Evolutionary conservation across 106 monocot species (phyloP).

Genomic region (Dendrobium chrysotoxum): DNA sequence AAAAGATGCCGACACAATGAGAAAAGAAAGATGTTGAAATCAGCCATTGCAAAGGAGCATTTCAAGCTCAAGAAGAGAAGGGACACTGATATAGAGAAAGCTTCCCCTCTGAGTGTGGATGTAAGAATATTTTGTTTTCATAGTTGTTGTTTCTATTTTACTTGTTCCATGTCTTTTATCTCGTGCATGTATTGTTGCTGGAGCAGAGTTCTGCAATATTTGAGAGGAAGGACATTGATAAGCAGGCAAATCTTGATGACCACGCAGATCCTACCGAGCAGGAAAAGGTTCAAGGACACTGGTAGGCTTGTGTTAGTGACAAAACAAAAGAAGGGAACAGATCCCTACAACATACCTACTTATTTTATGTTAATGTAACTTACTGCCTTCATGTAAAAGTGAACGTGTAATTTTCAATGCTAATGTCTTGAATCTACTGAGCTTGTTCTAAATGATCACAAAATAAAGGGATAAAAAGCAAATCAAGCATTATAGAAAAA

Average conservation of each 20-base stretch:
- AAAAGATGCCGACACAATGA: background rate
- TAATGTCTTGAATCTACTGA: too few species aligned
- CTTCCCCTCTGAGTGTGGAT: background rate
- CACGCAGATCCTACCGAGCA: background rate
- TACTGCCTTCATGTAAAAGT: too few species aligned
- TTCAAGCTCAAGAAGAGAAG: background rate
- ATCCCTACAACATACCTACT: too few species aligned
- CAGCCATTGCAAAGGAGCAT: background rate
- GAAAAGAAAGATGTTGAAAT: background rate
- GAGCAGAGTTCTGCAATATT: background rate
- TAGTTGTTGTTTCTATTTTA: background rate
- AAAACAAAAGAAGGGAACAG: too few species aligned
- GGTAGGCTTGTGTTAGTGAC: too few species aligned
- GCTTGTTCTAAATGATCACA: too few species aligned
- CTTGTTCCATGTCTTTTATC: background rate
- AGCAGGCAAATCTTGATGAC: slow-evolving; percentile 4
- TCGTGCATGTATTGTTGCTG: too few species aligned
- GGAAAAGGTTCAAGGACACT: too few species aligned
- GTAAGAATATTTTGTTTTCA: background rate
- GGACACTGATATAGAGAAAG: background rate
- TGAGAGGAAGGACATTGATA: background rate
- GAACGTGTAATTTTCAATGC: too few species aligned
- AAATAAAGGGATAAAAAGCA: too few species aligned
- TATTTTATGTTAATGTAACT: too few species aligned
- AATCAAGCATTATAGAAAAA: too few species aligned